phyloP scores from a whole-genome alignment of 805 yeast species.

The Zygoascus flipseniorum region DNA sequence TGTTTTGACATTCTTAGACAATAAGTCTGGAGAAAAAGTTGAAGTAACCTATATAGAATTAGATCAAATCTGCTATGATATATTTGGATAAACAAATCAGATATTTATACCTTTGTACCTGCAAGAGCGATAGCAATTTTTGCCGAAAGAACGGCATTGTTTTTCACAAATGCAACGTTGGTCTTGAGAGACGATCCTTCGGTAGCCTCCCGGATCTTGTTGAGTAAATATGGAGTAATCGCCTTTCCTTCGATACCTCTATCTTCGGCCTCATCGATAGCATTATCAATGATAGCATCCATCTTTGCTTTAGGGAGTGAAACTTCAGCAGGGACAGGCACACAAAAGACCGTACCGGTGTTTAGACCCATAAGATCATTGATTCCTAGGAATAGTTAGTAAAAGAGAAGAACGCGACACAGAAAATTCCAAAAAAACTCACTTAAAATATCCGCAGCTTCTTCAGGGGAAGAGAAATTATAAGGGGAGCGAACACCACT shows the following conservation, averaged over 20 bases:
- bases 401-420: not conserved
- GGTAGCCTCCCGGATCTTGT: slow-evolving; percentile 57
- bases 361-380: slow-evolving; percentile 42
- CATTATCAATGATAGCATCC: slow-evolving; percentile 45
- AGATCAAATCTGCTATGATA: not conserved
- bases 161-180: slow-evolving; percentile 66
- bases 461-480: slow-evolving; percentile 40
- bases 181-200: slow-evolving; percentile 61
- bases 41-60: not conserved
- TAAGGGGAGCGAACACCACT: slow-evolving; percentile 69
- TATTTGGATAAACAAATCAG: not conserved
- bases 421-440: slow-evolving; percentile 14
- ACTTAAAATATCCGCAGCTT: slow-evolving; percentile 58
- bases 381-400: slow-evolving; percentile 19
- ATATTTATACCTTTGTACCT: slow-evolving; percentile 26
- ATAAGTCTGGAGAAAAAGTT: not conserved
- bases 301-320: slow-evolving; percentile 52
- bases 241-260: slow-evolving; percentile 59
- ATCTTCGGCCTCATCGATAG: slow-evolving; percentile 46
- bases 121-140: slow-evolving; percentile 52
- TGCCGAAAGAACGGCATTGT: slow-evolving; percentile 65
- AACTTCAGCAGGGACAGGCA: slow-evolving; percentile 64
- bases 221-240: slow-evolving; percentile 68
- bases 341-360: slow-evolving; percentile 71
- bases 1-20: too few species aligned